Evolutionary conservation across 1,139 yeast genomes (phyloP), one percentile per base, ranked within the genome.

Genomic region (Lodderomyces orthopsilosis): DNA sequence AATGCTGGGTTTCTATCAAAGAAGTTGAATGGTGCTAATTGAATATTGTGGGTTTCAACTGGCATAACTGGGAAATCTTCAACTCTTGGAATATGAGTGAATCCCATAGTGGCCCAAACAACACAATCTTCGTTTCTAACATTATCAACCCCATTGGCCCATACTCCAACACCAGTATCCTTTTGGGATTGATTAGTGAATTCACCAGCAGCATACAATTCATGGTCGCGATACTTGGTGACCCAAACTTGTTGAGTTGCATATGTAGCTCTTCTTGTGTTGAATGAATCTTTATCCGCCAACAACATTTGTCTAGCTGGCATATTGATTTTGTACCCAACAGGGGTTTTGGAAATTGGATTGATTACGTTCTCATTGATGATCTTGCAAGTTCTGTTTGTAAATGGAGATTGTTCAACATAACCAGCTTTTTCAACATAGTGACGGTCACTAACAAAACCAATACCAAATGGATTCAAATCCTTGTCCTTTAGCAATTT

Each of bases 21-120:
- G 79, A 88, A 88, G 50, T 88, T 88, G 57, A 76, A 69, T 42
- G 96, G 96, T 42, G 77, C 74, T 50, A 88, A 74, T 49, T 80
- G 76, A 54, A 87, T 81, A 60, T 77, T 83, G 57, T 73, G 77
- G 54, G 80, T 80, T 69, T 88, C 95, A 46, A 83, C 86, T 36
- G 95, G 94, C 96, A 88, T 88, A 49, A 88, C 94, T 43, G 95
- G 95, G 85, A 86, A 88, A 65, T 88, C 95, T 69, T 88, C 96
- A 28, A 85, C 85, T 58, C 91, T 79, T 54, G 95, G 95, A 58
- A 87, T 80, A 62, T 88, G 96, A 21, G 95, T 88, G 69, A 88
- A 78, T 24, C 91, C 94, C 62, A 88, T 66, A 40, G 95, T 86
- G 55, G 90, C 89, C 95, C 95, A 88, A 45, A 88, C 82, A 45